Conservation (phyloP, 108 stramenopile species). For the Phaeodactylum tricornutum region DNA sequence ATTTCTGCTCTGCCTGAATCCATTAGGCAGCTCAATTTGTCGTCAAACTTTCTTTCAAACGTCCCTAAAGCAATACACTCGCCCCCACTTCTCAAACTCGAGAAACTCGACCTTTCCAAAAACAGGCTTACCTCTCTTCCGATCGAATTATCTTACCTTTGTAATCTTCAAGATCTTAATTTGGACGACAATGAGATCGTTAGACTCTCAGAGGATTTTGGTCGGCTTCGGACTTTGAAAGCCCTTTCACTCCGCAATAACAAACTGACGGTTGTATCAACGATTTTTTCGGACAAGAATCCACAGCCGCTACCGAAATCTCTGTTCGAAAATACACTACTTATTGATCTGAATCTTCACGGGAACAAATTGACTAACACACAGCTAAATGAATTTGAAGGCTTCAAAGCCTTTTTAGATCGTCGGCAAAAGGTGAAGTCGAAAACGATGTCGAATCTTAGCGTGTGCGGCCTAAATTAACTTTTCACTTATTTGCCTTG, state of each 20-base stretch:
- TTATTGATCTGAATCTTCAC: conserved; percentile 80
- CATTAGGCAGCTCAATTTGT: conserved; percentile 49
- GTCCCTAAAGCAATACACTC: conserved; percentile 34
- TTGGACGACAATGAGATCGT: conserved; percentile 66
- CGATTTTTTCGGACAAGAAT: conserved; percentile 37
- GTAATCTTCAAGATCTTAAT: conserved; percentile 50
- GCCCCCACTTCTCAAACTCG: conserved; percentile 26
- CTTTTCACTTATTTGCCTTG: not conserved
- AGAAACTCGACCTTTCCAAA: conserved; percentile 56
- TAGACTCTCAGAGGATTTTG: conserved; percentile 45
- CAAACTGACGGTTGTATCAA: conserved; percentile 31
- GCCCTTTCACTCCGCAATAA: conserved; percentile 58
- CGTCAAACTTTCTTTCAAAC: conserved; percentile 36
- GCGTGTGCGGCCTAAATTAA: conserved; percentile 58
- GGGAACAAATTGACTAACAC: conserved; percentile 71
- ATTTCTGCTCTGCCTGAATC: conserved; percentile 36
- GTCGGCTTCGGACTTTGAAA: conserved; percentile 56
- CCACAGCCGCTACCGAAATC: conserved; percentile 71
- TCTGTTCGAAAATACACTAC: conserved; percentile 48
- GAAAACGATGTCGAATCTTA: conserved; percentile 48
- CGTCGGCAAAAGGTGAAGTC: conserved; percentile 73
- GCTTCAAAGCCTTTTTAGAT: conserved; percentile 60
- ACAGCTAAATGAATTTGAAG: conserved; percentile 69
- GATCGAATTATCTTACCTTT: conserved; percentile 37
- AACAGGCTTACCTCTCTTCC: conserved; percentile 62